Percentiles rank a stretch among this genome's conserved stretches.
Conservation (phyloP, 148 eudicot genomes). For the Dysphania ambrosioides region DNA sequence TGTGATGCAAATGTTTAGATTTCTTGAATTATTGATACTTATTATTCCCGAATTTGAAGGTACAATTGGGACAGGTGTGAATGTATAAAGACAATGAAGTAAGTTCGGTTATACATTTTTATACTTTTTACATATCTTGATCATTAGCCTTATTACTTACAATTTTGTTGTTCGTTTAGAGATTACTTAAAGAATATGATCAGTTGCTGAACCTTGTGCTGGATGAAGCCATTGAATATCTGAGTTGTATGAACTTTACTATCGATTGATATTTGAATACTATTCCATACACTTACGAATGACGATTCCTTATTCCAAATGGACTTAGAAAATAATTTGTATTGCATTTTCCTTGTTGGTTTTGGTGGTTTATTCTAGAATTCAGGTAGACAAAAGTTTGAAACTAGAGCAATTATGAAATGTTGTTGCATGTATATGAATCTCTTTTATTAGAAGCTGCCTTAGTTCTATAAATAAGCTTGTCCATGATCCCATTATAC, state of each 20-base stretch:
- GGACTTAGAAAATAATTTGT: neutral
- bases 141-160: neutral
- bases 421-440: too few relatives aligned
- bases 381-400: neutral
- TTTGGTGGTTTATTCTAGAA: neutral
- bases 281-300: neutral
- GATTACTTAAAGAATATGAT: constrained; percentile 90
- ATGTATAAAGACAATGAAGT: neutral
- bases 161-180: constrained; percentile 18
- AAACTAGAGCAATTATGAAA: neutral
- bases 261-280: neutral
- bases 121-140: neutral
- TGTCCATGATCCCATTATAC: too few relatives aligned
- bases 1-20: too few relatives aligned
- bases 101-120: neutral
- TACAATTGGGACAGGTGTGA: neutral
- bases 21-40: neutral
- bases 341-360: neutral
- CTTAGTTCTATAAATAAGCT: too few relatives aligned
- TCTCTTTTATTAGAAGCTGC: too few relatives aligned
- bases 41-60: neutral
- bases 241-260: constrained; percentile 54
- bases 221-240: constrained; percentile 86
- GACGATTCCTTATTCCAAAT: neutral
- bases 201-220: constrained; percentile 92